phyloP scores from a whole-genome alignment of 768 basidiomycete genomes.

The Termitomyces sp. region DNA sequence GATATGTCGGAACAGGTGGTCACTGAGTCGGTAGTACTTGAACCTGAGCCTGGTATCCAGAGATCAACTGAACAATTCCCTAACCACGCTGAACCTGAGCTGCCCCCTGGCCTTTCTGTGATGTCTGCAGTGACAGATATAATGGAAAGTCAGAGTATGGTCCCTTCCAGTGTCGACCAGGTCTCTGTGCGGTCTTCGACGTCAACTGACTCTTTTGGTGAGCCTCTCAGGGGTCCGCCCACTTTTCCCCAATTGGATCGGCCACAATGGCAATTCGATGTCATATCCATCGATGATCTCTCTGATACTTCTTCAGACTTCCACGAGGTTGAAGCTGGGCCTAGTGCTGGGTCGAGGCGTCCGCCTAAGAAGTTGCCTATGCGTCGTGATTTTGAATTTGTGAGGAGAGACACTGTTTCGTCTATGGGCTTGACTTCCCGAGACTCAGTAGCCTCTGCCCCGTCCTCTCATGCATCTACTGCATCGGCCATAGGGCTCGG shows the following conservation, averaged over 20 bases:
- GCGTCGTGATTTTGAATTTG: conserved; percentile 79
- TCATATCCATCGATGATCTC: conserved; percentile 78
- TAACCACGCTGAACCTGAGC: background rate
- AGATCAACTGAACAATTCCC: background rate
- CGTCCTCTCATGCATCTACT: conserved; percentile 39
- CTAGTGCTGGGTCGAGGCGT: conserved; percentile 51
- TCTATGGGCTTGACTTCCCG: conserved; percentile 74
- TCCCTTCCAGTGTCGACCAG: conserved; percentile 15
- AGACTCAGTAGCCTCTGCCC: conserved; percentile 52
- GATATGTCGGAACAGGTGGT: background rate
- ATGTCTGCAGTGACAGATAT: background rate
- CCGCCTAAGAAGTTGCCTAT: conserved; percentile 60
- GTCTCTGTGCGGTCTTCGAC: conserved; percentile 37
- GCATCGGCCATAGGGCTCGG: conserved; percentile 38
- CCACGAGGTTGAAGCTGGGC: conserved; percentile 28
- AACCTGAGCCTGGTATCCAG: background rate
- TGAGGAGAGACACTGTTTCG: conserved; percentile 69
- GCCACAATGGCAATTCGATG: conserved; percentile 61
- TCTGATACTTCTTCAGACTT: conserved; percentile 70
- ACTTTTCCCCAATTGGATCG: conserved; percentile 34
- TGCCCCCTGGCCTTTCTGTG: conserved; percentile 4
- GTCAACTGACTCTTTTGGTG: conserved; percentile 53
- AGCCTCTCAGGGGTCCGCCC: conserved; percentile 34
- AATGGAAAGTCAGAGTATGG: background rate
- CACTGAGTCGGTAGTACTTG: background rate